Conservation (phyloP, 176 grass and related monocot species). For the Miscanthus lutarioriparius region DNA sequence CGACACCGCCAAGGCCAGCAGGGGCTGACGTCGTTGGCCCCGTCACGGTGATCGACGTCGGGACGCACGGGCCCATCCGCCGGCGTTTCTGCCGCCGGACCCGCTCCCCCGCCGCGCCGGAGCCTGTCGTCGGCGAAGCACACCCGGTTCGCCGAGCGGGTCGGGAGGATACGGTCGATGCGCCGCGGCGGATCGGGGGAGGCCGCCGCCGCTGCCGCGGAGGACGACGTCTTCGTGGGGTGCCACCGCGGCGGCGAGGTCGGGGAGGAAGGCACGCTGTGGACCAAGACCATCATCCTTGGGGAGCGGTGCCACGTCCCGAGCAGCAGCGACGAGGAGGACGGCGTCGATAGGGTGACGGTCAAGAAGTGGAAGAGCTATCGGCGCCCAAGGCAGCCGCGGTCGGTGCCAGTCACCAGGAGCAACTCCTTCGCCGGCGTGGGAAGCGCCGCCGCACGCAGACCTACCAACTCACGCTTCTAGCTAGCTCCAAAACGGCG, state of each 20-base stretch:
- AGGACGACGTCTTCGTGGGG: constrained; percentile 1
- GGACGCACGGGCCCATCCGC: constrained; percentile 50
- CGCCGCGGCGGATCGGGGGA: constrained; percentile 4
- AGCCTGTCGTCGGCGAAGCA: constrained; percentile 48
- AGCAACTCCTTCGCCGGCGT: constrained; percentile 51
- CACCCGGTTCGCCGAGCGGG: constrained; percentile 28
- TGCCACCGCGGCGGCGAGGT: not conserved
- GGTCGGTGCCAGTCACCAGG: constrained; percentile 53
- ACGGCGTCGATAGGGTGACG: not conserved
- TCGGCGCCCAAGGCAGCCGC: constrained; percentile 47
- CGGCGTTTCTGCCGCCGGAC: constrained; percentile 18
- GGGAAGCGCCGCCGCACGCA: constrained; percentile 1
- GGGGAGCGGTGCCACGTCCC: constrained; percentile 49
- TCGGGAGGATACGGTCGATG: constrained; percentile 41
- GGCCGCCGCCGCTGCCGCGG: not conserved
- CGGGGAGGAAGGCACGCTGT: constrained; percentile 34
- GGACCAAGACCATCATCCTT: constrained; percentile 61
- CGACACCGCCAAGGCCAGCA: constrained; percentile 3
- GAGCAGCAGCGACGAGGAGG: constrained; percentile 10
- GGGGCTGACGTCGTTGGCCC: not conserved
- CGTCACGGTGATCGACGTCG: constrained; percentile 42
- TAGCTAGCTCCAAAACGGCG: not conserved
- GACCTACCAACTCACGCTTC: not conserved
- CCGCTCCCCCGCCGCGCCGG: constrained; percentile 23
- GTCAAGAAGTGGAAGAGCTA: constrained; percentile 36